Conservation (phyloP, 192 early-diverging fungal species). For the Entomortierella lignicola region DNA sequence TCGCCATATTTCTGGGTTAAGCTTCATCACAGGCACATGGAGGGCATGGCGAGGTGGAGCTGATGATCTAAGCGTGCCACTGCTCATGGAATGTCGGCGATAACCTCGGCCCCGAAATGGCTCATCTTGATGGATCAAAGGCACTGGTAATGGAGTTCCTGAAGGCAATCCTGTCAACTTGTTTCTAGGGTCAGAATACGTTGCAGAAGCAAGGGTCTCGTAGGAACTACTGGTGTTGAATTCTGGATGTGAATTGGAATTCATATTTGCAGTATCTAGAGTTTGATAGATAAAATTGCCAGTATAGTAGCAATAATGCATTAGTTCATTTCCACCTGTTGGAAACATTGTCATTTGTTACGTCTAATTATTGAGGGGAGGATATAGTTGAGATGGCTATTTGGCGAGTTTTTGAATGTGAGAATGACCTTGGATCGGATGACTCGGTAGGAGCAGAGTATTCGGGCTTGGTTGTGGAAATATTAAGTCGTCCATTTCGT, state of each 20-base stretch:
- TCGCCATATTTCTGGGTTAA: constrained; percentile 39
- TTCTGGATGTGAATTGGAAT: too few species aligned
- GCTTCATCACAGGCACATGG: constrained; percentile 45
- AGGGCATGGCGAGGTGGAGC: constrained; percentile 31
- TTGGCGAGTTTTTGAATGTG: constrained; percentile 5
- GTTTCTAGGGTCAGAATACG: too few species aligned
- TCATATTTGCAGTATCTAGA: too few species aligned
- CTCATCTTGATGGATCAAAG: too few species aligned
- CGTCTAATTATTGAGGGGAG: too few species aligned
- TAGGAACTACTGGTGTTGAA: too few species aligned
- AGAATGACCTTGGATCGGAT: constrained; percentile 8
- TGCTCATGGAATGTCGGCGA: constrained; percentile 27
- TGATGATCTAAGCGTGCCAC: constrained; percentile 16
- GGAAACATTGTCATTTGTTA: neutral
- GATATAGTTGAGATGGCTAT: neutral
- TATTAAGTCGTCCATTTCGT: too few species aligned
- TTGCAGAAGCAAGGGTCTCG: too few species aligned
- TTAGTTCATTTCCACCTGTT: neutral
- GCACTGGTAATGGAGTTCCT: too few species aligned
- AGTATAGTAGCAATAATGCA: neutral
- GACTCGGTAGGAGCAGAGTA: constrained; percentile 30
- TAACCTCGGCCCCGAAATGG: neutral
- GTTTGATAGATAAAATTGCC: too few species aligned
- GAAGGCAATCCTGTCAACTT: too few species aligned
- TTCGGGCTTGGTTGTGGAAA: neutral